Evolutionary conservation across 495 filamentous ascomycete species (phyloP), one percentile per base, ranked within the genome.

Genomic region (Xylaria intraflava): DNA sequence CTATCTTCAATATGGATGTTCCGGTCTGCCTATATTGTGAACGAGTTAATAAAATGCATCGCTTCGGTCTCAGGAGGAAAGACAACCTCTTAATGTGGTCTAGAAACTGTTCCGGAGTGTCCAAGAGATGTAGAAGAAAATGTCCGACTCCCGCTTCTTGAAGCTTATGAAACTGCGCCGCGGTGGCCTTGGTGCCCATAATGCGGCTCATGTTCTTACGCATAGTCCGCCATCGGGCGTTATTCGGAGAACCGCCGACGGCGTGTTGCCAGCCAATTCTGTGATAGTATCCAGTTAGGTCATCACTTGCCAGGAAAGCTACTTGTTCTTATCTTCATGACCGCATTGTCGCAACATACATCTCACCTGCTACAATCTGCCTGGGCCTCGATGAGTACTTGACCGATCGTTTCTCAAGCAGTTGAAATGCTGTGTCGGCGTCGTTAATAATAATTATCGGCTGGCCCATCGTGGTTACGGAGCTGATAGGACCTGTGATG

Each of bases 361-460:
- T 63, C 55, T 77, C 73, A 22, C 63, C 57, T 0, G 65, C 57
- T 49, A 79, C 75, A 0, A 57, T 47, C 51, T 65, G 65, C 9
- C 52, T 49, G 3, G 72, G 70, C 14, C 76, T 67, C 1, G 71
- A 72, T 0, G 77, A 78, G 46, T 78, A 57, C 20, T 70, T 70
- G 0, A 54, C 62, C 0, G 73, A 75, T n/a, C 72, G 64, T 48
- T 77, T 77, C 46, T 75, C 72, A 40, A 80, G 19, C 1, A 81
- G 61, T 20, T 80, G 73, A 29, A 70, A 47, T 0, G 73, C 74
- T 1, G 74, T 11, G 8, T 63, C 40, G 10, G 60, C 50, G 30
- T 79, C 73, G 49, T 80, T 72, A 31, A 81, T 45, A 46, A 81
- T 71, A 17, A 81, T 58, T 3, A 80, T 67, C 0, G 69, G 72